A percentile compares a stretch with the other conserved stretches of the same genome.
These are phyloP conservation scores for Tuctoria greenei DNA, from an alignment of 176 grass and related monocot genomes.

Conservation along the genomic window DNA sequence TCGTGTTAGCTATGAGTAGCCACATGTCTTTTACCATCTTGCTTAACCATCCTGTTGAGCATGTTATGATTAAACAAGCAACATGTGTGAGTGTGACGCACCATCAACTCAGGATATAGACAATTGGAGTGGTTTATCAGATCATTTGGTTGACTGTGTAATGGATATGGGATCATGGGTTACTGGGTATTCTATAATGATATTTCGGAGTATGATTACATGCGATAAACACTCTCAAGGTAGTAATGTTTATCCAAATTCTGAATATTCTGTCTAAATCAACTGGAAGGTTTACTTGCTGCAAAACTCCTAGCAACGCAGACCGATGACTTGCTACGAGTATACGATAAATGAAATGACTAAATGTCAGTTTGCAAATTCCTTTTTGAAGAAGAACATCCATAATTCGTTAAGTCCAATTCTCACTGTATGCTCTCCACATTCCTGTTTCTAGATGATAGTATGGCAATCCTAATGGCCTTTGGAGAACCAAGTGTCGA, in stretches of 20 bases:
- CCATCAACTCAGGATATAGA: not conserved
- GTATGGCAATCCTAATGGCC: conserved; percentile 90
- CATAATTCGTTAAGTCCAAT: not conserved
- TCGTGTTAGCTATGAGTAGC: not conserved
- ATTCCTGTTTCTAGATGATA: conserved; percentile 66
- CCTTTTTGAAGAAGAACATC: not conserved
- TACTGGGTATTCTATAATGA: not conserved
- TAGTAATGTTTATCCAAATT: not conserved
- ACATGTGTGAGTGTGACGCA: not conserved
- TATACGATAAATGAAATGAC: not conserved
- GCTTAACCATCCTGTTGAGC: not conserved
- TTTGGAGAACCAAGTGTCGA: conserved; percentile 66
- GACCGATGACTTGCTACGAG: not conserved
- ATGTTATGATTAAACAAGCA: not conserved
- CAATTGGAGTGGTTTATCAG: not conserved
- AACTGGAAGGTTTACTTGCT: not conserved
- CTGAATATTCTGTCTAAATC: not conserved
- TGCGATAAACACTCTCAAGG: not conserved
- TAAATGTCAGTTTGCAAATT: not conserved
- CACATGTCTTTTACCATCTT: not conserved
- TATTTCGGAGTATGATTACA: not conserved
- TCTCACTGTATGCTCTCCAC: conserved; percentile 5
- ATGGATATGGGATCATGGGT: not conserved
- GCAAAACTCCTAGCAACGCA: not conserved
- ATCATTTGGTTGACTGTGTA: not conserved